phyloP scores from a whole-genome alignment of 768 basidiomycete genomes.

The Leccinum broughii region DNA sequence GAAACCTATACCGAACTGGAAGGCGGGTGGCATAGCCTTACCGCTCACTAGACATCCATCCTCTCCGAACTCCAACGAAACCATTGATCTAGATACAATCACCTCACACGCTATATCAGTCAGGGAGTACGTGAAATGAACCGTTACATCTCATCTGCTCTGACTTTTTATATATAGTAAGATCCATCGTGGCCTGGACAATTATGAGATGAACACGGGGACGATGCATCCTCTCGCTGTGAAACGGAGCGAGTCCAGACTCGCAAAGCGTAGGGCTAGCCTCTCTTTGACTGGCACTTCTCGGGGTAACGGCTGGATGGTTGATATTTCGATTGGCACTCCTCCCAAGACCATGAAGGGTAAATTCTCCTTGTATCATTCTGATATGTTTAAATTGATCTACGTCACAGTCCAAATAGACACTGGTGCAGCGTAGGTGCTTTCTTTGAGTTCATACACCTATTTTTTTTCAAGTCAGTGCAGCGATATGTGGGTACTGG shows the following conservation, averaged over 20 bases:
- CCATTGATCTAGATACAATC: neutral
- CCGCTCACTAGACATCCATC: neutral
- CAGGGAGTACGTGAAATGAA: neutral
- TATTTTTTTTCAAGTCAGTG: no score
- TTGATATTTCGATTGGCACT: neutral
- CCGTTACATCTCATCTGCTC: neutral
- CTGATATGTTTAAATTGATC: neutral
- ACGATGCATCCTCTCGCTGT: neutral
- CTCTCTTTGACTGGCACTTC: neutral
- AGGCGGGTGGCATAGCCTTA: neutral
- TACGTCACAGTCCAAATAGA: neutral
- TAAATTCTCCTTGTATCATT: neutral
- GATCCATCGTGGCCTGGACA: neutral
- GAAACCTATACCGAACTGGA: neutral
- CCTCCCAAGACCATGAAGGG: neutral
- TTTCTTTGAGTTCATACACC: no score
- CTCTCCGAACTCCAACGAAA: neutral
- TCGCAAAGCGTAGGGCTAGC: neutral
- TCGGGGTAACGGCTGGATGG: no score
- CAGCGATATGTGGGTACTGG: no score
- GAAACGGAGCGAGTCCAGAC: neutral
- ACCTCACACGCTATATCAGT: neutral
- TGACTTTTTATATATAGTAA: neutral
- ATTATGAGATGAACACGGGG: neutral
- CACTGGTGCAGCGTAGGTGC: no score